Conservation (phyloP, 768 basidiomycete genomes). For the Mycena leptocephala region DNA sequence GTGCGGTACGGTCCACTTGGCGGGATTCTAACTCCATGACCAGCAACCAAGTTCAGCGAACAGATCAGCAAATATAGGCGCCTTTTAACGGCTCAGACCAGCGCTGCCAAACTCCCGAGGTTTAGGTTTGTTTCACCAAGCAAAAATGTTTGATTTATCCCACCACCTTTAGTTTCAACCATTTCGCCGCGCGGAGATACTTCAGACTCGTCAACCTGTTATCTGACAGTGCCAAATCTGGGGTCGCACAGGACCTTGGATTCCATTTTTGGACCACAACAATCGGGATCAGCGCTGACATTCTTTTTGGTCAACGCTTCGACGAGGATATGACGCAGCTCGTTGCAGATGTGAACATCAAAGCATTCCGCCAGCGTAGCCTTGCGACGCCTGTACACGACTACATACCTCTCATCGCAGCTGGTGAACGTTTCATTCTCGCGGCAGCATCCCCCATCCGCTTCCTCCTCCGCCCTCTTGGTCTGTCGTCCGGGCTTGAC, state of each 20-base stretch:
- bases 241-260: slow-evolving; percentile 21
- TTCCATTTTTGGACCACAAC: slow-evolving; percentile 23
- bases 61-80: slow-evolving; percentile 24
- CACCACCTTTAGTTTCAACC: slow-evolving; percentile 11
- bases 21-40: not conserved
- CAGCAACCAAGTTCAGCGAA: slow-evolving; percentile 25
- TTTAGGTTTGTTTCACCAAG: not conserved
- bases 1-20: not conserved
- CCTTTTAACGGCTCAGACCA: slow-evolving; percentile 15
- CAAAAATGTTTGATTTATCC: not conserved
- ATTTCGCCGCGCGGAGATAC: slow-evolving; percentile 20
- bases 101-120: slow-evolving; percentile 22
- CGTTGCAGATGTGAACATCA: slow-evolving; percentile 25
- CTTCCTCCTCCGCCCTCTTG: not conserved
- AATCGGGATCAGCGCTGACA: slow-evolving; percentile 22
- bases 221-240: slow-evolving; percentile 20
- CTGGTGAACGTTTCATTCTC: not conserved
- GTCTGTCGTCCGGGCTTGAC: slow-evolving; percentile 10
- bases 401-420: slow-evolving; percentile 18
- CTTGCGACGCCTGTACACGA: slow-evolving; percentile 29
- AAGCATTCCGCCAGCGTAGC: slow-evolving; percentile 26
- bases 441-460: not conserved
- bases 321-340: slow-evolving; percentile 10
- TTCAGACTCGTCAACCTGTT: slow-evolving; percentile 12
- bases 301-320: slow-evolving; percentile 20